Evolutionary conservation across 2,329 filamentous ascomycete species (phyloP).

Genomic region (Hypoxylon sp.): DNA sequence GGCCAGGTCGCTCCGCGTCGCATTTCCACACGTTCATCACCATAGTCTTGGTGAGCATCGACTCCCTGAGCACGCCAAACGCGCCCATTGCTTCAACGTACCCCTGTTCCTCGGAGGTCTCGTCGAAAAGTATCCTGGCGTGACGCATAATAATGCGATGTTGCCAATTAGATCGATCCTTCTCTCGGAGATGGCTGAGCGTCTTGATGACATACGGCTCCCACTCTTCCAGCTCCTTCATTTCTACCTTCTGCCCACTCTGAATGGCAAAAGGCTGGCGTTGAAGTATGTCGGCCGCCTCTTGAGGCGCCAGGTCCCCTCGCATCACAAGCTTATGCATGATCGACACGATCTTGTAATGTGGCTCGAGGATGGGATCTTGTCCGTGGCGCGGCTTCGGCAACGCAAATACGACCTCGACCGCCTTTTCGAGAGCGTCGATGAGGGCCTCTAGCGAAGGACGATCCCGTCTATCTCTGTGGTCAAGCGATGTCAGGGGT

Average conservation of each 20-base stretch:
- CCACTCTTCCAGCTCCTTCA: conserved; percentile 69
- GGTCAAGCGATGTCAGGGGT: conserved; percentile 53
- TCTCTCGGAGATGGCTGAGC: conserved; percentile 63
- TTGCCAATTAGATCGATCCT: conserved; percentile 95
- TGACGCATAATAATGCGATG: conserved; percentile 87
- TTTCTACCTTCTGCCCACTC: conserved; percentile 56
- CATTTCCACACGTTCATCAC: conserved; percentile 95
- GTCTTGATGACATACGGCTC: conserved; percentile 62
- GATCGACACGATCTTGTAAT: conserved; percentile 87
- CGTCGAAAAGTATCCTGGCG: conserved; percentile 62
- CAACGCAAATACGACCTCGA: conserved; percentile 58
- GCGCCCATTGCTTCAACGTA: conserved; percentile 77
- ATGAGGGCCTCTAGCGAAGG: conserved; percentile 55
- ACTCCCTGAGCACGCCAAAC: conserved; percentile 75
- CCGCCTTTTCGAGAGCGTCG: conserved; percentile 58
- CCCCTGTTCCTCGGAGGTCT: conserved; percentile 51
- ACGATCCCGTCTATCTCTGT: conserved; percentile 50
- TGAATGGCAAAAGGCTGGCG: conserved; percentile 63
- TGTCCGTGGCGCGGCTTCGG: conserved; percentile 64
- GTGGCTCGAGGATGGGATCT: conserved; percentile 87
- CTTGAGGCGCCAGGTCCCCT: conserved; percentile 56
- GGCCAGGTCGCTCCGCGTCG: conserved; percentile 80
- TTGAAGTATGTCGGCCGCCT: conserved; percentile 61
- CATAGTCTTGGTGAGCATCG: conserved; percentile 92
- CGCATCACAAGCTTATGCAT: conserved; percentile 79